These are phyloP conservation scores for Aristolochia fimbriata DNA, from an alignment of 164 flowering plant species.

Conservation along the genomic window DNA sequence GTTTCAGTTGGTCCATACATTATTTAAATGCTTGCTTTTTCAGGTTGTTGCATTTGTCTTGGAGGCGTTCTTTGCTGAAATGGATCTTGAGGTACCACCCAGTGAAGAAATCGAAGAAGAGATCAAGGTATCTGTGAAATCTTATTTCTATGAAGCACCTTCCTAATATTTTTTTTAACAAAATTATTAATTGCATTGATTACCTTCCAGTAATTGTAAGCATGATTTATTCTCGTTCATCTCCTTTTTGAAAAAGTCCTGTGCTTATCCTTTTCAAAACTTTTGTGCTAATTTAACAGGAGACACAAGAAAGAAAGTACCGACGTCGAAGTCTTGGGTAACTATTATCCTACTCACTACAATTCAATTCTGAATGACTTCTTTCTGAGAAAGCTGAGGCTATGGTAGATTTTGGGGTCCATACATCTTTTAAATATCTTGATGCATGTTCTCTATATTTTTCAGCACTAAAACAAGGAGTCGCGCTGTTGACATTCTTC, in stretches of 20 bases:
- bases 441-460: not conserved
- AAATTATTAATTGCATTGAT: not conserved
- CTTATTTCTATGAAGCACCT: not conserved
- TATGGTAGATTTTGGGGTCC: not conserved
- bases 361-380: not conserved
- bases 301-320: conserved; percentile 16
- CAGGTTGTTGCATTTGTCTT: conserved; percentile 93
- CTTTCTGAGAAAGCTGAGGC: not conserved
- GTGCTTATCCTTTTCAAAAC: not conserved
- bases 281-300: conserved; percentile 22
- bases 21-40: conserved; percentile 6
- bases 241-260: no score
- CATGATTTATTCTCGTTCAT: not conserved
- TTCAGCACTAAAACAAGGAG: conserved; percentile 67
- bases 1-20: not conserved
- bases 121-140: not conserved
- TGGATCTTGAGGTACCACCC: conserved; percentile 53
- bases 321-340: conserved; percentile 42
- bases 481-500: conserved; percentile 70
- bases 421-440: not conserved
- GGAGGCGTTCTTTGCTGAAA: conserved; percentile 95
- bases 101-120: conserved; percentile 9
- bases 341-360: not conserved
- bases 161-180: not conserved
- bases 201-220: not conserved